Evolutionary conservation across 192 early-diverging fungal species (phyloP).

Genomic region (Spinellus fusiger): DNA sequence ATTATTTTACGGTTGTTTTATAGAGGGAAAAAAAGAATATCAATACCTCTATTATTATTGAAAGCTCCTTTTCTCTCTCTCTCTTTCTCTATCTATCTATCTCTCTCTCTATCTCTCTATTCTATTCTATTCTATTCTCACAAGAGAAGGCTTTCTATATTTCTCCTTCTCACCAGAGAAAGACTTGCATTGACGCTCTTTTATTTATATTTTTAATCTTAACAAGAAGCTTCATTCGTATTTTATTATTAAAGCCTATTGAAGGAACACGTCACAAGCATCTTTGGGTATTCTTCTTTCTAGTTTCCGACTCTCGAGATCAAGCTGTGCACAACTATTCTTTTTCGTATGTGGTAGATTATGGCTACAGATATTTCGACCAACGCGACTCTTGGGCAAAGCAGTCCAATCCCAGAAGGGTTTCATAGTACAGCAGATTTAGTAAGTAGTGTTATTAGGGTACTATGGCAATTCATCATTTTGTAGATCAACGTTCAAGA

Average conservation of each 20-base stretch:
- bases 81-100: no score
- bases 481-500: conserved; percentile 6
- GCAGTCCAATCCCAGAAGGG: not conserved
- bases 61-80: no score
- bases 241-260: conserved; percentile 1
- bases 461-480: not conserved
- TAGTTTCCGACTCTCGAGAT: not conserved
- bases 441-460: not conserved
- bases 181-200: no score
- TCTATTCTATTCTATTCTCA: no score
- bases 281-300: not conserved
- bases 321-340: not conserved
- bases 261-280: not conserved
- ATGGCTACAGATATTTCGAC: not conserved
- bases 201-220: no score
- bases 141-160: no score
- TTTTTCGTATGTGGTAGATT: conserved; percentile 1
- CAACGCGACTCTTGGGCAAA: not conserved
- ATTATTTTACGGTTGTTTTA: not conserved
- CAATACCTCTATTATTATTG: no score
- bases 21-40: not conserved
- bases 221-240: no score
- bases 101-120: no score
- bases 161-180: no score
- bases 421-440: not conserved